Conservation (phyloP, 495 filamentous ascomycete species). For the Cenococcum geophilum region DNA sequence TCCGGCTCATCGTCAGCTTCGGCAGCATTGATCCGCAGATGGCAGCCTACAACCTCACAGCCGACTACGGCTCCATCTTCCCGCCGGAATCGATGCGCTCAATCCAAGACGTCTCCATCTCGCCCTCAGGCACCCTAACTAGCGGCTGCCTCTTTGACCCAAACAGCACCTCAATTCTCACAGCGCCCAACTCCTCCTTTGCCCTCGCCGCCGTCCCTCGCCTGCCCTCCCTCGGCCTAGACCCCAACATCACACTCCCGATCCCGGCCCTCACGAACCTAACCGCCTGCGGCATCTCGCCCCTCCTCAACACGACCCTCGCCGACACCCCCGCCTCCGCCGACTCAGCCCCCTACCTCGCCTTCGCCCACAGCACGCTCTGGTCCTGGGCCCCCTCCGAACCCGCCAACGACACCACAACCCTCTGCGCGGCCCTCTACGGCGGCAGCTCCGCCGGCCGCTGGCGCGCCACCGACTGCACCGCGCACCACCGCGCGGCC, state of each 20-base stretch:
- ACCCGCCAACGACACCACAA: conserved; percentile 42
- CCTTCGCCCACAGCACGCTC: conserved; percentile 45
- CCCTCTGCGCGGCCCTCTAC: conserved; percentile 49
- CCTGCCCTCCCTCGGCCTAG: conserved; percentile 12
- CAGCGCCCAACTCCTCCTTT: conserved; percentile 54
- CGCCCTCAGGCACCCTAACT: conserved; percentile 39
- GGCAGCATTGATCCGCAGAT: conserved; percentile 54
- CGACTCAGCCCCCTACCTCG: conserved; percentile 45
- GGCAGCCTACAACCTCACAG: conserved; percentile 44
- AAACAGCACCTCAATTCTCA: conserved; percentile 34
- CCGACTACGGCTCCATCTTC: conserved; percentile 44
- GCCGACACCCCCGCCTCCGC: conserved; percentile 47
- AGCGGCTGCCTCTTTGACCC: conserved; percentile 50
- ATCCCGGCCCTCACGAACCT: conserved; percentile 40
- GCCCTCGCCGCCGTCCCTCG: conserved; percentile 36
- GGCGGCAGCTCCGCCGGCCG: conserved; percentile 39
- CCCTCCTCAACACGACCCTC: conserved; percentile 51
- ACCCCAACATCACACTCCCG: conserved; percentile 33
- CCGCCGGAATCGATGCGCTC: conserved; percentile 37
- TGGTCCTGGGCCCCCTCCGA: conserved; percentile 58
- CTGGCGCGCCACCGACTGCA: conserved; percentile 54
- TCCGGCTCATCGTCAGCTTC: conserved; percentile 50
- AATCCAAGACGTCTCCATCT: conserved; percentile 30
- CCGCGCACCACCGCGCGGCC: conserved; percentile 43
- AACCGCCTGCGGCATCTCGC: conserved; percentile 54